Evolutionary conservation across 768 basidiomycete species (phyloP), one percentile per base, ranked within the genome.

Genomic region (Lentinus tigrinus): DNA sequence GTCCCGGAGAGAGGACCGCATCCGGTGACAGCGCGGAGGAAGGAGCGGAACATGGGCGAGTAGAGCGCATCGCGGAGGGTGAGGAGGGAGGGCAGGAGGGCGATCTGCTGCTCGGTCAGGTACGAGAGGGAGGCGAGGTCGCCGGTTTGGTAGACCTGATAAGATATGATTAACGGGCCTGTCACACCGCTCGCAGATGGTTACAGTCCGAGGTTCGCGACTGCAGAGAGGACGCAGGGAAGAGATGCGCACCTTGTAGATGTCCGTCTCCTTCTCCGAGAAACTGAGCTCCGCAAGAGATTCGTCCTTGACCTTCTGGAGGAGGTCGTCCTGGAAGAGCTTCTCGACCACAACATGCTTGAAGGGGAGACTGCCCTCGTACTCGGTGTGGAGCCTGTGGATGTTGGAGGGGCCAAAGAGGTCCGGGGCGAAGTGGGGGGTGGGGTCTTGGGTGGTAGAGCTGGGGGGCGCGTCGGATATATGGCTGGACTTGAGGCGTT

Each of bases 241-340:
- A 46, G 46, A 28, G 31, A 54, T 48, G 27, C 76, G 58, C 59
- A 90, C 92, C 86, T 92, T 94, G 84, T 98, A 98, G 63, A 98
- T 98, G 69, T 98, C 96, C 2, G 96, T 98, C 79, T 98, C 92
- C 75, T 97, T 98, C 76, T 94, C 88, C 3, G 89, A 82, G 70
- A 95, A 94, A 71, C 79, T 87, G 60, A 95, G 81, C 67, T 93
- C 84, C 50, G 77, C 74, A 54, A 90, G 73, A 64, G 91, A 92
- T 72, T 95, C 93, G 65, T 93, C 88, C 74, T 91, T 89, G 58
- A 93, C 93, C 31, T 81, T 80, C 66, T 79, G 78, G 31, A 98
- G 79, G 26, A 98, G 80, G 7, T 88, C 88, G 63, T 95, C 88
- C 65, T 89, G 85, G 72, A 98, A 90, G 19, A 98, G 79, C 65